Percentiles rank a stretch among this genome's conserved stretches.
Conservation (phyloP, 2,329 filamentous ascomycete species). For the Verticillium tricorpus region DNA sequence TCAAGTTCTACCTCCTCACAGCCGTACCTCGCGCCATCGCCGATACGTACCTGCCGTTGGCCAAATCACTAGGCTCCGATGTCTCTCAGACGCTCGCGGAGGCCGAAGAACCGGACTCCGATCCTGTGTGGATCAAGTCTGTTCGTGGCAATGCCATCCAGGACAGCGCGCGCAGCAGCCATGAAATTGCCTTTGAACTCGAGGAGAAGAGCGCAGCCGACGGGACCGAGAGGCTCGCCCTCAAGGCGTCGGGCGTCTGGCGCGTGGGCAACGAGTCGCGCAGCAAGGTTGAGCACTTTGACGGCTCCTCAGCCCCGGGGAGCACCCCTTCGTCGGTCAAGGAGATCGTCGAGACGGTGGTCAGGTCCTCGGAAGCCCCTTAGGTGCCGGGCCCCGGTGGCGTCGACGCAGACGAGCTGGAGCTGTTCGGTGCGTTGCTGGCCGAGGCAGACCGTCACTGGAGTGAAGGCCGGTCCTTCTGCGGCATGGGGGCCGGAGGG, state of each 20-base stretch:
- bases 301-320: background rate
- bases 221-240: conserved; percentile 8
- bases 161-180: conserved; percentile 19
- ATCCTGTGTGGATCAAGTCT: conserved; percentile 21
- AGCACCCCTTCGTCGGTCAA: background rate
- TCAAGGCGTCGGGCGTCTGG: conserved; percentile 18
- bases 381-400: background rate
- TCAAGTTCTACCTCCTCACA: conserved; percentile 41
- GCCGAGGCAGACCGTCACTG: background rate
- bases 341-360: conserved; percentile 9
- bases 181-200: conserved; percentile 27
- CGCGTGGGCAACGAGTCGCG: conserved; percentile 10
- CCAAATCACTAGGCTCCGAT: conserved; percentile 8
- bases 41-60: conserved; percentile 23
- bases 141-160: conserved; percentile 27
- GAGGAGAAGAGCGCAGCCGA: conserved; percentile 10
- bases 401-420: background rate
- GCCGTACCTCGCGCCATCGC: conserved; percentile 36
- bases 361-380: conserved; percentile 3
- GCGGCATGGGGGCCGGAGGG: background rate
- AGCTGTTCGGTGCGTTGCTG: background rate
- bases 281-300: conserved; percentile 20
- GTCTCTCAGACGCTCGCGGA: background rate
- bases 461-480: background rate
- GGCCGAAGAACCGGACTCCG: background rate